Evolutionary conservation across 1,284 basidiomycete genomes (phyloP), one percentile per base, ranked within the genome.

Genomic region (Thelephora terrestris): DNA sequence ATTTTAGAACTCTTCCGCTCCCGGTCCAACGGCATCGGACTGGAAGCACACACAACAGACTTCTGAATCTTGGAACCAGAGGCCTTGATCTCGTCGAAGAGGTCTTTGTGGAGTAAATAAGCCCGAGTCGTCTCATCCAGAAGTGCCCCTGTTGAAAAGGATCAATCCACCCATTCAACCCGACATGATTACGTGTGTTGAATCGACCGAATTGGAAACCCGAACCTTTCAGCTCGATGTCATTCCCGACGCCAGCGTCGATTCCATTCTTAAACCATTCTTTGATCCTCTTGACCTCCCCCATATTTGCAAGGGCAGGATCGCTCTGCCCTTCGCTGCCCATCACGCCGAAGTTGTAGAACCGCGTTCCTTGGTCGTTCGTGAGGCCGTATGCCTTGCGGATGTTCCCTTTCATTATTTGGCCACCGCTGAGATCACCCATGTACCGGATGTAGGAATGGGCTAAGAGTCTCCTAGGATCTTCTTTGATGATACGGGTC

Each of bases 361-460:
- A 91, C 29, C 68, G 64, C 29, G 83, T 64, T 0, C 86, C 86
- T 9, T 63, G 52, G 24, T 67, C 69, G 38, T 73, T 69, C 49
- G 78, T 72, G 1, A 90, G 71, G 7, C 65, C 72, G 59, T 89
- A 90, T 10, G 81, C 76, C 63, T 84, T 84, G 17, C 72, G 71
- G 20, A 89, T 66, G 37, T 70, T 71, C 36, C 76, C 71, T 25
- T 79, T 71, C 56, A 91, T 83, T 52, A 77, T 71, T 67, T 91
- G 89, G 0, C 90, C 89, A 16, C 89, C 89, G 43, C 79, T 84
- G 29, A 91, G 71, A 63, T 92, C 89, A 49, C 88, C 89, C n/a
- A 92, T 75, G 65, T 91, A 91, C 34, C 88, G 76, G 16, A 89
- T 85, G 59, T 91, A 91, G 0, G 86, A 75, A 62, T 91, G 88